phyloP scores from a whole-genome alignment of 176 grass and related monocot genomes.

The Sorghum bicolor region DNA sequence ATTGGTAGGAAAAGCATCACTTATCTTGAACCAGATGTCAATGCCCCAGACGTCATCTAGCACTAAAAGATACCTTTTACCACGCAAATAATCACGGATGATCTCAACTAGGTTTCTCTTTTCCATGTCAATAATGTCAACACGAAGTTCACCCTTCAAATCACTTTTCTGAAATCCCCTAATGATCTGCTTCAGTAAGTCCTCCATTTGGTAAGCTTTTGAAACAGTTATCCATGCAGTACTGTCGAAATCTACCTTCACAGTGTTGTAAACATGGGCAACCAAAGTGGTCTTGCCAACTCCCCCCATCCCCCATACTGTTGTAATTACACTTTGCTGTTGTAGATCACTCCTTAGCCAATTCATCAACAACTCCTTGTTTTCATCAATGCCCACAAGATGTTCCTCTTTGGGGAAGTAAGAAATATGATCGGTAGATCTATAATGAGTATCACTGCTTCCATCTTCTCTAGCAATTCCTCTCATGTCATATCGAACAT shows the following conservation, averaged over 20 bases:
- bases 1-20: slow-evolving; percentile 8
- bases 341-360: neutral
- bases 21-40: slow-evolving; percentile 30
- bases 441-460: neutral
- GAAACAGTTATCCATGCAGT: neutral
- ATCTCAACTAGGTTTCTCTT: neutral
- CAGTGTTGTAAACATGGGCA: neutral
- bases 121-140: neutral
- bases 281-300: neutral
- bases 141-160: neutral
- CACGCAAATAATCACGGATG: neutral
- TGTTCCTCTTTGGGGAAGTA: neutral
- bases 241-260: neutral
- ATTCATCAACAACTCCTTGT: neutral
- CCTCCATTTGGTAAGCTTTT: neutral
- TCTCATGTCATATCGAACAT: neutral
- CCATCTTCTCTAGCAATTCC: neutral
- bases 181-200: neutral
- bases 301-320: neutral
- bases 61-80: slow-evolving; percentile 23
- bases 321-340: neutral
- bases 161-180: neutral
- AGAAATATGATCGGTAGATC: neutral
- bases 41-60: slow-evolving; percentile 38
- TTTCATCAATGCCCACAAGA: neutral